A percentile compares a stretch with the other conserved stretches of the same genome.
phyloP scores from a whole-genome alignment of 2,329 filamentous ascomycete genomes.

The Epichloe festucae region DNA sequence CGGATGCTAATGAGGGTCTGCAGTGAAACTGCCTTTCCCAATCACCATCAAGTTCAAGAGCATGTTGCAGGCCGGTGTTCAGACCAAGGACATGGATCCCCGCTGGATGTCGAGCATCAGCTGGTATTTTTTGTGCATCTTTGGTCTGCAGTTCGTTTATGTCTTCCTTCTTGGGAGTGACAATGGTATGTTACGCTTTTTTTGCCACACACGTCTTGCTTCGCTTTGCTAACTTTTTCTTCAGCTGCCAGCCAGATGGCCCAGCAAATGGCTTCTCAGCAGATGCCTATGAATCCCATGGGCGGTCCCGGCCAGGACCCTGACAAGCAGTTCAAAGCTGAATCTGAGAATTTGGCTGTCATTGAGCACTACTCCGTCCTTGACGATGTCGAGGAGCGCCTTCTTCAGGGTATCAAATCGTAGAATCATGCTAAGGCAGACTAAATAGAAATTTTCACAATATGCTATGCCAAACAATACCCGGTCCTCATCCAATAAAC shows the following conservation, averaged over 20 bases:
- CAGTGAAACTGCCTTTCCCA: constrained; percentile 92
- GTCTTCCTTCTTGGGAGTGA: constrained; percentile 94
- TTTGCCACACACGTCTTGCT: not conserved
- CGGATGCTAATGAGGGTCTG: constrained; percentile 10
- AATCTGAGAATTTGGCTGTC: constrained; percentile 92
- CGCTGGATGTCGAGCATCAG: constrained; percentile 97
- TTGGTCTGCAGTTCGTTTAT: constrained; percentile 92
- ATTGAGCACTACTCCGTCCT: constrained; percentile 88
- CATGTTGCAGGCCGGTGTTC: constrained; percentile 95
- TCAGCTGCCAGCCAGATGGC: constrained; percentile 82
- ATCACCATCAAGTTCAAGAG: constrained; percentile 98
- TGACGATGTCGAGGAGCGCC: constrained; percentile 73
- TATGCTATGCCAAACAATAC: not conserved
- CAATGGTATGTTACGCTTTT: constrained; percentile 56
- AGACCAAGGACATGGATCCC: constrained; percentile 90
- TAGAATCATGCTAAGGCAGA: constrained; percentile 18
- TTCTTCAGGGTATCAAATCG: constrained; percentile 45
- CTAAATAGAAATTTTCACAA: constrained; percentile 9
- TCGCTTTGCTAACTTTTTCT: constrained; percentile 7
- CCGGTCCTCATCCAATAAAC: constrained; percentile 4
- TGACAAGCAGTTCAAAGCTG: constrained; percentile 84
- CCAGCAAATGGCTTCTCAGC: constrained; percentile 70
- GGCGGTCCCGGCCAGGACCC: constrained; percentile 90
- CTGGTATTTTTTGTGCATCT: constrained; percentile 97
- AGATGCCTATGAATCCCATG: constrained; percentile 36